phyloP scores from a whole-genome alignment of 371 early-diverging fungal genomes.

The Conidiobolus incongruus region DNA sequence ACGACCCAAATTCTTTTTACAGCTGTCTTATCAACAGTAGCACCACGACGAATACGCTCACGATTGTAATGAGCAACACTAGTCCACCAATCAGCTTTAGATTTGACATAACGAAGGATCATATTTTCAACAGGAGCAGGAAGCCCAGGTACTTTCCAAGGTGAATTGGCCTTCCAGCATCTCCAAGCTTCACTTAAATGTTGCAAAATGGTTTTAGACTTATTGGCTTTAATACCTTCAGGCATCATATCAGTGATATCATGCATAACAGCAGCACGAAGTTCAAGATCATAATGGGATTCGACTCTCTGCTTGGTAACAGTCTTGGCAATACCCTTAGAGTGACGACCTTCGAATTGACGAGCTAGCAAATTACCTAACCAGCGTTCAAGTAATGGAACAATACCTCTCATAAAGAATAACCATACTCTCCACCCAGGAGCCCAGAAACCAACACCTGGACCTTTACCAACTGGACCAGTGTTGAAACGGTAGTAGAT shows the following conservation, averaged over 20 bases:
- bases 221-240: conserved; percentile 89
- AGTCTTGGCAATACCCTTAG: conserved; percentile 92
- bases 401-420: conserved; percentile 95
- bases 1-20: conserved; percentile 95
- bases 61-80: conserved; percentile 94
- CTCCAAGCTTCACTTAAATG: conserved; percentile 96
- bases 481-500: conserved; percentile 89
- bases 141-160: conserved; percentile 96
- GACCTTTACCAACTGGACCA: conserved; percentile 92
- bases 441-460: conserved; percentile 97
- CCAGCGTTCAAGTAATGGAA: conserved; percentile 94
- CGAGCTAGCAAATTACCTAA: conserved; percentile 92
- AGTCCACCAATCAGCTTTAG: conserved; percentile 99
- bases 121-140: conserved; percentile 95
- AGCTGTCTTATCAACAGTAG: conserved; percentile 98
- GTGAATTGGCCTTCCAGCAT: conserved; percentile 96
- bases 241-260: conserved; percentile 97
- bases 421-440: conserved; percentile 99
- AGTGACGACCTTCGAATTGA: conserved; percentile 94
- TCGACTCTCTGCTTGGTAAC: conserved; percentile 98
- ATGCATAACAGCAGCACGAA: conserved; percentile 91
- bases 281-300: conserved; percentile 91
- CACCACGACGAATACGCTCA: conserved; percentile 94
- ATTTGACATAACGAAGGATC: conserved; percentile 94
- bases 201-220: conserved; percentile 86